Conservation (phyloP, 768 basidiomycete species). For the Russula olivacea region DNA sequence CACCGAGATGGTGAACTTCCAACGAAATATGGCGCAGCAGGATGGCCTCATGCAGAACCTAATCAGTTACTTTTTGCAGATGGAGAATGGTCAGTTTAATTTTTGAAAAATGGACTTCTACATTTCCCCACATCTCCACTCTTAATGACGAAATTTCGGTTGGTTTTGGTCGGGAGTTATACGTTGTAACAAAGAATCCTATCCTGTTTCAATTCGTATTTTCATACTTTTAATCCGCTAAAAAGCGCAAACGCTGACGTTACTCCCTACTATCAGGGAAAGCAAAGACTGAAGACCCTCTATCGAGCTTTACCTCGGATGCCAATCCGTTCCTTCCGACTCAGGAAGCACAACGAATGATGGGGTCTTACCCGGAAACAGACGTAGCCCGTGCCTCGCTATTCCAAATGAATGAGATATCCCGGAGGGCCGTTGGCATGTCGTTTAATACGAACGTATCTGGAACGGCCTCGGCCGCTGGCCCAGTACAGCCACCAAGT, state of each 20-base stretch:
- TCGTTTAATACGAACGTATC: conserved; percentile 28
- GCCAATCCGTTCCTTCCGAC: conserved; percentile 52
- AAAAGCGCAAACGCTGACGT: conserved; percentile 25
- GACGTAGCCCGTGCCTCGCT: conserved; percentile 63
- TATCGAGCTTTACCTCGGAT: conserved; percentile 28
- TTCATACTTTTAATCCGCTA: conserved; percentile 27
- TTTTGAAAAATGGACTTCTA: conserved; percentile 23
- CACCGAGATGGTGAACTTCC: conserved; percentile 66
- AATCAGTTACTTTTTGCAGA: conserved; percentile 73
- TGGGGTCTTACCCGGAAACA: conserved; percentile 45
- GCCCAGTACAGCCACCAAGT: conserved; percentile 23
- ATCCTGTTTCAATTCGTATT: conserved; percentile 35
- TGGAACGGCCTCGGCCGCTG: conserved; percentile 18
- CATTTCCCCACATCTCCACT: conserved; percentile 1
- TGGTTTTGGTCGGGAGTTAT: conserved; percentile 9
- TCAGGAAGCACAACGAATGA: conserved; percentile 49
- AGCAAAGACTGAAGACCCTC: conserved; percentile 31
- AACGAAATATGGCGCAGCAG: conserved; percentile 74
- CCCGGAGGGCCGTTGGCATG: conserved; percentile 50
- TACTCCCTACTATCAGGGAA: conserved; percentile 29
- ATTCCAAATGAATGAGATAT: conserved; percentile 74
- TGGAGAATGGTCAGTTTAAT: conserved; percentile 50
- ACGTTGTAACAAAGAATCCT: conserved; percentile 8
- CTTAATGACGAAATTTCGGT: conserved; percentile 12
- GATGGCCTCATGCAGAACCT: conserved; percentile 77